These are phyloP conservation scores for Periconia sp. DNA, from an alignment of 2,329 filamentous ascomycete species.

Conservation along the genomic window DNA sequence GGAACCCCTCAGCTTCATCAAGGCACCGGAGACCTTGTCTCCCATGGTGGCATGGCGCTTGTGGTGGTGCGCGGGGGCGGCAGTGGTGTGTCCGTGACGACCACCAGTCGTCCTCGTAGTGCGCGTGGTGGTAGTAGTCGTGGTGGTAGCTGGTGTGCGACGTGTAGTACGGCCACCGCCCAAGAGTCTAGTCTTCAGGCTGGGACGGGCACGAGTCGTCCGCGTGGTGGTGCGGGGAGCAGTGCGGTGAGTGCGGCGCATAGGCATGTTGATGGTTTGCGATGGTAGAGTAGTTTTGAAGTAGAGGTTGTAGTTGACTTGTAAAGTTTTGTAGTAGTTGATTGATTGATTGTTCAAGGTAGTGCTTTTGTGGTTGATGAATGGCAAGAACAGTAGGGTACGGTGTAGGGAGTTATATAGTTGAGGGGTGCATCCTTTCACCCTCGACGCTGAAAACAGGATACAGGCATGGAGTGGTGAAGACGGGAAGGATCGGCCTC, in stretches of 20 bases:
- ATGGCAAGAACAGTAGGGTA: too few relatives aligned
- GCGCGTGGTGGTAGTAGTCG: slow-evolving; percentile 51
- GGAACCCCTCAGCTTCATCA: slow-evolving; percentile 74
- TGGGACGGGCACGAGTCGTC: slow-evolving; percentile 52
- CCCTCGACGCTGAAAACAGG: slow-evolving; percentile 9
- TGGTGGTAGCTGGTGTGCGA: slow-evolving; percentile 46
- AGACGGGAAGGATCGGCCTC: slow-evolving; percentile 2
- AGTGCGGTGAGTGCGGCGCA: slow-evolving; percentile 33
- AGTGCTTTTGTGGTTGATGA: slow-evolving; percentile 4
- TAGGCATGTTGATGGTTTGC: slow-evolving; percentile 34
- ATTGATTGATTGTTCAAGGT: too few relatives aligned
- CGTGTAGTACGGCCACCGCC: slow-evolving; percentile 46
- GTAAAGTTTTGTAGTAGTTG: slow-evolving; percentile 8
- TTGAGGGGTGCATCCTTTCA: slow-evolving; percentile 1
- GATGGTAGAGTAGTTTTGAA: slow-evolving; percentile 6
- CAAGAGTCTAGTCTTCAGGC: slow-evolving; percentile 61
- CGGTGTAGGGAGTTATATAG: slow-evolving; percentile 1
- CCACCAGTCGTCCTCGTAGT: slow-evolving; percentile 35
- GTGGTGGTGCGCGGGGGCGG: slow-evolving; percentile 61
- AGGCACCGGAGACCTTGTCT: slow-evolving; percentile 78
- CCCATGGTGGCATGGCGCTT: slow-evolving; percentile 71
- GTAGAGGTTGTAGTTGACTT: slow-evolving; percentile 6
- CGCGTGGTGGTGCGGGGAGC: slow-evolving; percentile 35
- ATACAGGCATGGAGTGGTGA: background rate
- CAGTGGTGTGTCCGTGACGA: slow-evolving; percentile 14